These are phyloP conservation scores for Oxytropis ochrocephala DNA, from an alignment of 306 rosid species.

Conservation along the genomic window DNA sequence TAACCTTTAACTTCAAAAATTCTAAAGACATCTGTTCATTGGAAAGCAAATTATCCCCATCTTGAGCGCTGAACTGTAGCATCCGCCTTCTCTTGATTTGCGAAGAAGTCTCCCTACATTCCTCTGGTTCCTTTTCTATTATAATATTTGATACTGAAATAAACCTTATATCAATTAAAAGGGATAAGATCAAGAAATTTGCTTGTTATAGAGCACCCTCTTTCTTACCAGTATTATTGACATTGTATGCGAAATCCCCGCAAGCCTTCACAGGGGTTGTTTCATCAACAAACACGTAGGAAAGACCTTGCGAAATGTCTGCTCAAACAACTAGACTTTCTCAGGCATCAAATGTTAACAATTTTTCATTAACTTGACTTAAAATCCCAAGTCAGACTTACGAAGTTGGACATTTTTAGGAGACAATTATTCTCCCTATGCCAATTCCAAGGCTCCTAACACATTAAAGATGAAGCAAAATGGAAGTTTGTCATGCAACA, in stretches of 20 bases:
- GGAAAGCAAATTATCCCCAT: conserved; percentile 30
- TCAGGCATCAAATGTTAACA: neutral
- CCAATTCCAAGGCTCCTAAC: conserved; percentile 62
- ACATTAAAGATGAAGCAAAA: conserved; percentile 16
- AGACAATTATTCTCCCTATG: conserved; percentile 32
- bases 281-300: conserved; percentile 72
- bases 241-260: conserved; percentile 56
- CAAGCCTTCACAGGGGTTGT: conserved; percentile 90
- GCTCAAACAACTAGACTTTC: conserved; percentile 17
- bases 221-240: conserved; percentile 41
- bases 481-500: neutral
- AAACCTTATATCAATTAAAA: conserved; percentile 20
- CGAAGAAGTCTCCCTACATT: conserved; percentile 45
- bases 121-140: conserved; percentile 39
- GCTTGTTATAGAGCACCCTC: neutral
- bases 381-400: conserved; percentile 18
- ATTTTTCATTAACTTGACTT: neutral
- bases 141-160: conserved; percentile 57
- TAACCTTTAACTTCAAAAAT: conserved; percentile 56
- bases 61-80: conserved; percentile 58
- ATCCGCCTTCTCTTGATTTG: conserved; percentile 80
- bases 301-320: conserved; percentile 53
- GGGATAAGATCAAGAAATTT: neutral
- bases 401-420: conserved; percentile 40
- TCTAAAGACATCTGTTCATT: conserved; percentile 44